Conservation (phyloP, 1,284 basidiomycete species). For the Pholiota adiposa region DNA sequence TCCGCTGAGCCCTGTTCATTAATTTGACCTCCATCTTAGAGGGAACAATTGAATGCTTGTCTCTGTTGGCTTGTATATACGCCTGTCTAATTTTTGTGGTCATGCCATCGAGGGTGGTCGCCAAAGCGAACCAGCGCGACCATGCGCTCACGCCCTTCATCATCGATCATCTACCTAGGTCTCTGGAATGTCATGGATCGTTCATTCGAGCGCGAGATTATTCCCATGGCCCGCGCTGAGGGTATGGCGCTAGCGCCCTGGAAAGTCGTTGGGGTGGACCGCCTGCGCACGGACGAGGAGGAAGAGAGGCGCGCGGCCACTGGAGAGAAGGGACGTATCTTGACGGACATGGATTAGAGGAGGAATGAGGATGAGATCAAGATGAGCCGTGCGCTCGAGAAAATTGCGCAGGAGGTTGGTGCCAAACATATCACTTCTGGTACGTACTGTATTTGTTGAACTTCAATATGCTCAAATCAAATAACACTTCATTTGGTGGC, state of each 20-base stretch:
- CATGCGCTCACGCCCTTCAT: too few species aligned
- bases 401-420: constrained; percentile 46
- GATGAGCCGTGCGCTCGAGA: constrained; percentile 46
- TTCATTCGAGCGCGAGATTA: constrained; percentile 56
- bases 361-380: constrained; percentile 44
- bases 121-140: too few species aligned
- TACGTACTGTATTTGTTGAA: constrained; percentile 1
- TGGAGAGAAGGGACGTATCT: constrained; percentile 43
- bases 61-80: too few species aligned
- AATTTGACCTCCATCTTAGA: too few species aligned
- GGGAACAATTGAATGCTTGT: too few species aligned
- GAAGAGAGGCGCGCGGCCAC: constrained; percentile 41
- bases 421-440: constrained; percentile 41
- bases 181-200: constrained; percentile 47
- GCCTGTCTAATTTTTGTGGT: too few species aligned
- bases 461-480: not conserved
- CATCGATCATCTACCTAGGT: too few species aligned
- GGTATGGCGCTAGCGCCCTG: constrained; percentile 54
- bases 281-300: constrained; percentile 49
- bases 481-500: constrained; percentile 31
- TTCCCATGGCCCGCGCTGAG: constrained; percentile 52
- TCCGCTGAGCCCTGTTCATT: too few species aligned
- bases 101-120: too few species aligned
- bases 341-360: constrained; percentile 37
- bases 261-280: constrained; percentile 50